Base-by-base conservation (phyloP, 2,329 filamentous ascomycete species). In the Scytalidium lignicola region DNA sequence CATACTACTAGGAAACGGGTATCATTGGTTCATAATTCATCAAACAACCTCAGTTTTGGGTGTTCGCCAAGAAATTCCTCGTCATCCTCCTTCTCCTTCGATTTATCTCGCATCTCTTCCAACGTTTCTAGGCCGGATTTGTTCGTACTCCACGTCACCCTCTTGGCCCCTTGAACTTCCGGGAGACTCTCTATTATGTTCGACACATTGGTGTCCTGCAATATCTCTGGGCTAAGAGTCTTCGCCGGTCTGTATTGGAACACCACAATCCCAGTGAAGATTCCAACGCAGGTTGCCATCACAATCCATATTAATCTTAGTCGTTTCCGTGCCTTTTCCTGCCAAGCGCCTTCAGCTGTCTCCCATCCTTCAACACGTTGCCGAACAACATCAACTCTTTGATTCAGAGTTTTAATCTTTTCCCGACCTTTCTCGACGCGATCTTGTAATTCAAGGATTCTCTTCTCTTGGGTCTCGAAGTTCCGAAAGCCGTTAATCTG, bases 281-380 rank as follows among this genome's bases (percentile, higher is more conserved):
- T 62, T 28, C 58, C 56, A 17, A 57, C 53, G n/a, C 76, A 51
- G 8, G 72, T 63, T 19, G 70, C 77, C 51, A 76, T 77, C 53
- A 82, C 72, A 37, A 80, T 74, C 82, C 84, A 88, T 43, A 86
- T 68, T 18, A 78, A 73, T 55, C 78, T 80, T 53, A 88, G 69
- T 44, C 83, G 75, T 62, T 71, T 74, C 52, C 81, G 71, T n/a
- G 82, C 86, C 58, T 74, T 80, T 59, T 86, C 82, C 66, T 87
- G 80, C 74, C 83, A 85, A 58, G 82, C 79, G 43, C 71, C 73
- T 65, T 90, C 86, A 1, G 79, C 75, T 49, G 73, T 74, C 63
- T 88, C 84, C 76, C 85, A 88, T 22, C 72, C 70, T 62, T 87
- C 83, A 13, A 91, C 80, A 7, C 80, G 74, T 48, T 75, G 68